These are phyloP conservation scores for Canariomyces notabilis DNA, from an alignment of 2,329 filamentous ascomycete genomes.

Conservation along the genomic window DNA sequence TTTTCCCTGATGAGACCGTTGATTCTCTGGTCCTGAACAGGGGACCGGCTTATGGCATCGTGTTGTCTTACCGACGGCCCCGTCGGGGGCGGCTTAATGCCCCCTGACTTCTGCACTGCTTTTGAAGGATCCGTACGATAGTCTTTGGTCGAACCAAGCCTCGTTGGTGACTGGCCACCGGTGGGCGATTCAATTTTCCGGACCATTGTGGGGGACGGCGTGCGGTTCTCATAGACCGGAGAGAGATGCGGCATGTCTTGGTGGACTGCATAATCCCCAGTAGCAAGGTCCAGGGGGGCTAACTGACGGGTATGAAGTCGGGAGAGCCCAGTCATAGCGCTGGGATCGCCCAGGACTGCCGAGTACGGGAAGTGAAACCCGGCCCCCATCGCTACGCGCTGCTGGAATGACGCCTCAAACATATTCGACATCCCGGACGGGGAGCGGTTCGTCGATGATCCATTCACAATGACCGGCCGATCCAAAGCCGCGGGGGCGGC, in stretches of 20 bases:
- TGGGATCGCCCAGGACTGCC: slow-evolving; percentile 26
- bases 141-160: slow-evolving; percentile 20
- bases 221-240: slow-evolving; percentile 68
- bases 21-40: slow-evolving; percentile 29
- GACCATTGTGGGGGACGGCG: slow-evolving; percentile 60
- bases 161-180: slow-evolving; percentile 5
- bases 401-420: slow-evolving; percentile 28
- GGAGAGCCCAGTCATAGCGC: slow-evolving; percentile 28
- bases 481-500: slow-evolving; percentile 32
- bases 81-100: slow-evolving; percentile 14
- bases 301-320: slow-evolving; percentile 38
- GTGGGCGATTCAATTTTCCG: slow-evolving; percentile 46
- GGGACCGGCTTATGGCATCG: slow-evolving; percentile 24
- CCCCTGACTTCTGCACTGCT: slow-evolving; percentile 16
- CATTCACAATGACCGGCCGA: slow-evolving; percentile 48
- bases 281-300: slow-evolving; percentile 52
- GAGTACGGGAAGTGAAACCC: slow-evolving; percentile 24
- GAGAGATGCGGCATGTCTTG: slow-evolving; percentile 55
- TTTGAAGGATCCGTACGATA: slow-evolving; percentile 20
- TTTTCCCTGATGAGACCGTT: slow-evolving; percentile 43
- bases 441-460: slow-evolving; percentile 22
- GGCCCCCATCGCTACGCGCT: slow-evolving; percentile 28
- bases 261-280: slow-evolving; percentile 37
- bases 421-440: slow-evolving; percentile 14
- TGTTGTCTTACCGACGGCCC: slow-evolving; percentile 27